Percentiles rank a stretch among this genome's conserved stretches.
These are phyloP conservation scores for Fusarium lyarnte DNA, from an alignment of 2,329 filamentous ascomycete genomes.

Conservation along the genomic window DNA sequence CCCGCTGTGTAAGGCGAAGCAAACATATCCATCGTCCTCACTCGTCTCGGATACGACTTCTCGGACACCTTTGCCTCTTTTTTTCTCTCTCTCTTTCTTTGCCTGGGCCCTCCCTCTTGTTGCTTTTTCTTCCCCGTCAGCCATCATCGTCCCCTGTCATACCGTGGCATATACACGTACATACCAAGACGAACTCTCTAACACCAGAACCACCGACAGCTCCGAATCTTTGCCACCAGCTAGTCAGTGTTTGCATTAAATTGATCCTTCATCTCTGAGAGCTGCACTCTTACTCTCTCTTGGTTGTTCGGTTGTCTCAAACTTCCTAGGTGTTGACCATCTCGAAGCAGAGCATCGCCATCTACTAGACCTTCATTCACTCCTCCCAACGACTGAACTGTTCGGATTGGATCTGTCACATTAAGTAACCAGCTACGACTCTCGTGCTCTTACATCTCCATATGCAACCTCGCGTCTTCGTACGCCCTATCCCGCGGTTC, in stretches of 20 bases:
- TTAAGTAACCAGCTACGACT: conserved; percentile 14
- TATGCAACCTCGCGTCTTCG: conserved; percentile 44
- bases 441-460: conserved; percentile 22
- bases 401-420: conserved; percentile 15
- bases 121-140: conserved; percentile 8
- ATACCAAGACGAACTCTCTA: conserved; percentile 9
- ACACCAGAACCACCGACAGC: conserved; percentile 10
- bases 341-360: not conserved
- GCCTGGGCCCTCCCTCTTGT: not conserved
- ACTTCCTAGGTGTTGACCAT: conserved; percentile 5
- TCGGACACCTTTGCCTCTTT: conserved; percentile 9
- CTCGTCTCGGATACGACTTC: conserved; percentile 26
- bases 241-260: conserved; percentile 18
- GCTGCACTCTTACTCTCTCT: not conserved
- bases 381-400: not conserved
- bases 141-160: conserved; percentile 1
- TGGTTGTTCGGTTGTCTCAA: not conserved
- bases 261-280: conserved; percentile 4
- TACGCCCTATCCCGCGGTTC: conserved; percentile 34
- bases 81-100: conserved; percentile 6
- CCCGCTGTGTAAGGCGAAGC: conserved; percentile 43
- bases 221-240: conserved; percentile 2
- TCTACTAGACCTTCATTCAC: not conserved
- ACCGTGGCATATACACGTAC: conserved; percentile 4
- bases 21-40: conserved; percentile 41